Evolutionary conservation across 352 stramenopile species (phyloP), one percentile per base, ranked within the genome.

Genomic region (Phytophthora foliorum): DNA sequence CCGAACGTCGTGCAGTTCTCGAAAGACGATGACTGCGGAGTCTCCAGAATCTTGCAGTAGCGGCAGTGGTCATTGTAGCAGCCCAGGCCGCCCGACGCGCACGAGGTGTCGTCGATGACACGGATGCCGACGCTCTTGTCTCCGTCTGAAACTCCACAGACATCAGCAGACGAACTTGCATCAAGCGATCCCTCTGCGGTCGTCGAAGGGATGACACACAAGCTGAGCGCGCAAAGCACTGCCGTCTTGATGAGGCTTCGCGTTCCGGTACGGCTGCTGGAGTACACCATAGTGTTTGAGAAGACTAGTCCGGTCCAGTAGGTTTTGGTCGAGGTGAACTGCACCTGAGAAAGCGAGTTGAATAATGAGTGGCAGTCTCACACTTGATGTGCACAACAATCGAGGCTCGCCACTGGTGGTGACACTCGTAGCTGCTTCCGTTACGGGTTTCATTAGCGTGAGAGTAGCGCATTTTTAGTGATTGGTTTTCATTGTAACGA

Each of bases 51-150:
- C 55, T 81, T 82, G 64, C 78, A 86, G 21, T 59, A 81, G 22
- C 78, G 75, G 54, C 78, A 86, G 42, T 67, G 56, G 27, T 69
- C 61, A 44, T 59, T 75, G 67, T 73, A 81, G 59, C 77, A 85
- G 2, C 77, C 77, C n/a, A 85, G 61, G 0, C 77, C 77, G 34
- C 77, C 77, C 17, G 16, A 51, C n/a, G 34, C 48, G 16, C 77
- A 85, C 7, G 63, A 45, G 1, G 51, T 46, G 49, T 86, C 74
- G 8, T 59, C 61, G 34, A 82, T 45, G 4, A 55, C 74, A 11
- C 59, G 68, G 38, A 86, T 80, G 44, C 78, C 78, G 32, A 73
- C 46, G 0, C 41, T 67, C 27, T 57, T 59, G 46, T 80, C 75
- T 13, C 72, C 74, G n/a, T 77, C 66, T 6, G 74, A 81, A 42